Conservation (phyloP, 2,329 filamentous ascomycete species). For the Xylaria multiplex region DNA sequence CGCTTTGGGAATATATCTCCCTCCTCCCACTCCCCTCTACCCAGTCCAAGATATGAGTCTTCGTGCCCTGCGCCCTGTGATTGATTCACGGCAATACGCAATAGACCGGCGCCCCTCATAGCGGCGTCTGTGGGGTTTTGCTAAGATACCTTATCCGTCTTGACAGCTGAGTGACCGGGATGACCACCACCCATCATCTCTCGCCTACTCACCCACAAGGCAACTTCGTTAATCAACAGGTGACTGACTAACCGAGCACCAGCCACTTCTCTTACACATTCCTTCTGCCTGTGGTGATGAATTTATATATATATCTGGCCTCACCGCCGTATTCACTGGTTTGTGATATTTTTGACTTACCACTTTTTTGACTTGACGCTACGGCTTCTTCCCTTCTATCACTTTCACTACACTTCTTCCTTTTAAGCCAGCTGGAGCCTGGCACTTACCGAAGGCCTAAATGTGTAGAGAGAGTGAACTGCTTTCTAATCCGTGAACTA, state of each 20-base stretch:
- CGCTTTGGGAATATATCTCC: constrained; percentile 32
- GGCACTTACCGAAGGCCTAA: constrained; percentile 40
- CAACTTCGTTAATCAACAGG: constrained; percentile 46
- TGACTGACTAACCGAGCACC: constrained; percentile 50
- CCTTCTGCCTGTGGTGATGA: constrained; percentile 42
- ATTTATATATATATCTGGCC: constrained; percentile 46
- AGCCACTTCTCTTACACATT: constrained; percentile 36
- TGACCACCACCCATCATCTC: constrained; percentile 44
- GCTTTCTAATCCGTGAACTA: constrained; percentile 29
- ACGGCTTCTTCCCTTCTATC: constrained; percentile 33
- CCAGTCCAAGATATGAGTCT: constrained; percentile 32
- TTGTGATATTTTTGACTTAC: constrained; percentile 39
- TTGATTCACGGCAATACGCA: constrained; percentile 37
- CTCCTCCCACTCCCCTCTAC: constrained; percentile 33
- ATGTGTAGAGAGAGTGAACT: constrained; percentile 27
- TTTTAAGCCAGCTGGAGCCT: constrained; percentile 45
- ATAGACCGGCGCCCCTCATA: constrained; percentile 38
- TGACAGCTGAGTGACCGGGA: constrained; percentile 40
- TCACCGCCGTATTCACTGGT: constrained; percentile 34
- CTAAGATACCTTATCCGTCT: constrained; percentile 34
- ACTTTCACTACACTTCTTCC: constrained; percentile 27
- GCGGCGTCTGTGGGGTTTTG: constrained; percentile 40
- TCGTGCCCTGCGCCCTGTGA: constrained; percentile 37
- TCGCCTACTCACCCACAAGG: constrained; percentile 47
- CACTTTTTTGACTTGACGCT: constrained; percentile 39